Percentiles rank a stretch among this genome's conserved stretches.
Conservation (phyloP, 305 asterid species). For the Fraxinus sp. region DNA sequence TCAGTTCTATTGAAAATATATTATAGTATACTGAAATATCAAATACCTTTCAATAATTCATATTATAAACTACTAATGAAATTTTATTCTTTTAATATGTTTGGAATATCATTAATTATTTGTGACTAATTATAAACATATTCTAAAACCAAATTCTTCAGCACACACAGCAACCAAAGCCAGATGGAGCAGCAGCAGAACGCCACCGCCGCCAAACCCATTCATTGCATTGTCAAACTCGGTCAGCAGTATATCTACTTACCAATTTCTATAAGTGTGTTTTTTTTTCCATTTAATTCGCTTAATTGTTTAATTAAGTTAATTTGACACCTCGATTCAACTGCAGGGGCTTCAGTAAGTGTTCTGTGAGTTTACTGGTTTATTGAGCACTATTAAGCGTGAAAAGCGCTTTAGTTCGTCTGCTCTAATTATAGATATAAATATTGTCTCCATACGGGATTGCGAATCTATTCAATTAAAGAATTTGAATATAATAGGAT, state of each 20-base stretch:
- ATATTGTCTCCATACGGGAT: neutral
- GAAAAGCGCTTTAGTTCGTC: neutral
- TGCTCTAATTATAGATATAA: neutral
- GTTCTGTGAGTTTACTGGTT: neutral
- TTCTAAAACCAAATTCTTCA: neutral
- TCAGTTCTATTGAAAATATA: too few relatives aligned
- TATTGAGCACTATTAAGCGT: neutral
- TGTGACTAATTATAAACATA: neutral
- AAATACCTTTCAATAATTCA: neutral
- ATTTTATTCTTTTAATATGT: too few relatives aligned
- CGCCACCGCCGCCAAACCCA: conserved; percentile 32
- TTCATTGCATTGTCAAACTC: conserved; percentile 86
- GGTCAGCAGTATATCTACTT: conserved; percentile 33
- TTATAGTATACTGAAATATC: too few relatives aligned
- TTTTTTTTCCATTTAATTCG: neutral
- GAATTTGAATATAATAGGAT: neutral
- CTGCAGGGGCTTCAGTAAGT: neutral
- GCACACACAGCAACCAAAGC: neutral
- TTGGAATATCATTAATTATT: neutral
- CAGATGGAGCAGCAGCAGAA: conserved; percentile 50
- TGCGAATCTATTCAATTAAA: neutral
- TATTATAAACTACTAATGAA: neutral
- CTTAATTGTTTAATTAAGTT: neutral
- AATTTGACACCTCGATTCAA: neutral
- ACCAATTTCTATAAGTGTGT: neutral